Evolutionary conservation across 2,329 filamentous ascomycete genomes (phyloP).

Genomic region (Beauveria rudraprayagi): DNA sequence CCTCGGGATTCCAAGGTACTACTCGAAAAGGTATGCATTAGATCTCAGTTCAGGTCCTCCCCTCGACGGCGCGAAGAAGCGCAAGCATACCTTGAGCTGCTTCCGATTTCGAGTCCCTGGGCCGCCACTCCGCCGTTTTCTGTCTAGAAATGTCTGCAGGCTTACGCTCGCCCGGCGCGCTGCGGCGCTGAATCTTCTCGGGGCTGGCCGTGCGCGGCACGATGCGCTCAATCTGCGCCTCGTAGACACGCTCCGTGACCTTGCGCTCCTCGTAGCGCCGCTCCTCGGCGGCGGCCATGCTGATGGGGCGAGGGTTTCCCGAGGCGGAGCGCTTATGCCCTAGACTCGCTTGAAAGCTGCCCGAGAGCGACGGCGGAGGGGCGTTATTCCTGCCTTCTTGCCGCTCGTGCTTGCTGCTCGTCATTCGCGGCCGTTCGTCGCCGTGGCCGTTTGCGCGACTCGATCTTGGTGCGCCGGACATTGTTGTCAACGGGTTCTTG

Average conservation of each 20-base stretch:
- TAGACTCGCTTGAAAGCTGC: slow-evolving; percentile 28
- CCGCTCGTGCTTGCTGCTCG: slow-evolving; percentile 25
- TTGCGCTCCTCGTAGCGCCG: slow-evolving; percentile 43
- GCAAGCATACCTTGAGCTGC: slow-evolving; percentile 39
- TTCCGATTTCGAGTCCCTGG: slow-evolving; percentile 39
- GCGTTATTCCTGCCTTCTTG: slow-evolving; percentile 20
- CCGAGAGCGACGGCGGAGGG: slow-evolving; percentile 25
- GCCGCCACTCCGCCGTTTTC: slow-evolving; percentile 36
- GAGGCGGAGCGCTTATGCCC: slow-evolving; percentile 52
- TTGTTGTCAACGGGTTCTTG: slow-evolving; percentile 12
- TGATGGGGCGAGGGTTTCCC: slow-evolving; percentile 44
- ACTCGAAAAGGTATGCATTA: slow-evolving; percentile 6
- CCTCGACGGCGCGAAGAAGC: neutral
- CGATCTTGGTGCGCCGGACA: slow-evolving; percentile 34
- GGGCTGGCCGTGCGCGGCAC: slow-evolving; percentile 53
- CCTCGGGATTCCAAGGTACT: slow-evolving; percentile 71
- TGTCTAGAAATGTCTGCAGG: slow-evolving; percentile 29
- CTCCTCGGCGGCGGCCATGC: slow-evolving; percentile 35
- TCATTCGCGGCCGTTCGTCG: slow-evolving; percentile 29
- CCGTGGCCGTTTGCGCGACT: slow-evolving; percentile 35
- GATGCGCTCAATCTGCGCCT: slow-evolving; percentile 56
- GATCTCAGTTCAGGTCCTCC: slow-evolving; percentile 19
- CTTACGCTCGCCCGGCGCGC: slow-evolving; percentile 29
- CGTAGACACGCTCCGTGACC: slow-evolving; percentile 45
- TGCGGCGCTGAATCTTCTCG: slow-evolving; percentile 41